Evolutionary conservation across 305 asterid species (phyloP).

Genomic region (Petunia hybrid): DNA sequence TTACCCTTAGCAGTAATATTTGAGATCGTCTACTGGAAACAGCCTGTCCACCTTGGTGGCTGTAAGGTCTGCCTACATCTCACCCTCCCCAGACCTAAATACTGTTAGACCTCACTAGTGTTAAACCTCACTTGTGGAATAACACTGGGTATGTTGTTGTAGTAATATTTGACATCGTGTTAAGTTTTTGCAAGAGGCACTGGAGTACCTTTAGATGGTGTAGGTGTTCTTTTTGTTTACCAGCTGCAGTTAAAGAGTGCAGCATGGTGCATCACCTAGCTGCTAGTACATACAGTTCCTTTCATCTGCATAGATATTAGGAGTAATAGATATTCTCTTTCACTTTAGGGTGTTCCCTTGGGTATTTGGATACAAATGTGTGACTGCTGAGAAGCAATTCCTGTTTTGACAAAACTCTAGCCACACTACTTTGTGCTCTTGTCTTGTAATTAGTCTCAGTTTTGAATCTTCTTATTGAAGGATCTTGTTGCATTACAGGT

Average conservation of each 20-base stretch:
- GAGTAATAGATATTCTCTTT: conserved; percentile 2
- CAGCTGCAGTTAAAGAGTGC: neutral
- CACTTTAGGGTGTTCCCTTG: neutral
- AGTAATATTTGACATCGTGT: too few species aligned
- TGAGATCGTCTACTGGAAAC: too few species aligned
- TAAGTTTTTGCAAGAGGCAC: too few species aligned
- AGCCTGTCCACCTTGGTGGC: neutral
- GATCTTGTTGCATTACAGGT: conserved; percentile 58
- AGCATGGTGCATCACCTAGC: neutral
- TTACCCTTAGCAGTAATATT: too few species aligned
- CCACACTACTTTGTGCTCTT: conserved; percentile 20
- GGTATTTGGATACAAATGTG: conserved; percentile 8
- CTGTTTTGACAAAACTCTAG: conserved; percentile 1
- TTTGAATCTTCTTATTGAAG: conserved; percentile 21
- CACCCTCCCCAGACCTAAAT: too few species aligned
- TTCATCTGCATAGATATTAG: neutral
- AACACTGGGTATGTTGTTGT: too few species aligned
- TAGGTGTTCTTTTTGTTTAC: conserved; percentile 26
- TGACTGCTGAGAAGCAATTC: neutral
- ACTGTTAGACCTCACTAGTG: too few species aligned
- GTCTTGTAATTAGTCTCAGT: neutral
- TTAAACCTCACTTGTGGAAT: too few species aligned
- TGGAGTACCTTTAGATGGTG: neutral
- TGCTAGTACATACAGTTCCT: neutral
- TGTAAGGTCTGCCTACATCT: too few species aligned